These are phyloP conservation scores for Fusarium sp. DNA, from an alignment of 2,329 filamentous ascomycete genomes.

Conservation along the genomic window DNA sequence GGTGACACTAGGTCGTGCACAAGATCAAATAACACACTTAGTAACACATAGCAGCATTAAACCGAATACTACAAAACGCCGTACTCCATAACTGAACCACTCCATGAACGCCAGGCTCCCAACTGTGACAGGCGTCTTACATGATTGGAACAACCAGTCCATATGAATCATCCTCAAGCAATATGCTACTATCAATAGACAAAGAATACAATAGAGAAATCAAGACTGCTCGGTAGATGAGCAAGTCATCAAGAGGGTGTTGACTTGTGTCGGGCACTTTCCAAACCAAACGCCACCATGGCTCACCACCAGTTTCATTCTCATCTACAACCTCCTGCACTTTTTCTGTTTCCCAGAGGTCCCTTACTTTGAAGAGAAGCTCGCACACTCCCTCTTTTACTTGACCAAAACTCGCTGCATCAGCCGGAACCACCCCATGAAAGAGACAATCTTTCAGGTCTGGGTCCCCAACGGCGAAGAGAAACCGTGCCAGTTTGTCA, in stretches of 20 bases:
- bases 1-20: too few species aligned
- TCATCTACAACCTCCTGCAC: background rate
- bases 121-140: background rate
- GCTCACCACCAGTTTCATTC: background rate
- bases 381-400: background rate
- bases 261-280: background rate
- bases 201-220: background rate
- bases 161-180: background rate
- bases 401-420: background rate
- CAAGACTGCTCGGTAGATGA: background rate
- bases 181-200: background rate
- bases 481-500: background rate
- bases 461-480: background rate
- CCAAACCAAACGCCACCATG: background rate
- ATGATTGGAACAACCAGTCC: background rate
- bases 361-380: background rate
- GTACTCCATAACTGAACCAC: background rate
- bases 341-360: background rate
- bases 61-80: too few species aligned
- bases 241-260: background rate
- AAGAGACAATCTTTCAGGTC: background rate
- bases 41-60: too few species aligned
- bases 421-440: background rate
- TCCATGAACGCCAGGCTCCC: too few species aligned
- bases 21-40: too few species aligned